Base-by-base conservation (phyloP, 2,329 filamentous ascomycete species). In the Pochonia chlamydosporia region DNA sequence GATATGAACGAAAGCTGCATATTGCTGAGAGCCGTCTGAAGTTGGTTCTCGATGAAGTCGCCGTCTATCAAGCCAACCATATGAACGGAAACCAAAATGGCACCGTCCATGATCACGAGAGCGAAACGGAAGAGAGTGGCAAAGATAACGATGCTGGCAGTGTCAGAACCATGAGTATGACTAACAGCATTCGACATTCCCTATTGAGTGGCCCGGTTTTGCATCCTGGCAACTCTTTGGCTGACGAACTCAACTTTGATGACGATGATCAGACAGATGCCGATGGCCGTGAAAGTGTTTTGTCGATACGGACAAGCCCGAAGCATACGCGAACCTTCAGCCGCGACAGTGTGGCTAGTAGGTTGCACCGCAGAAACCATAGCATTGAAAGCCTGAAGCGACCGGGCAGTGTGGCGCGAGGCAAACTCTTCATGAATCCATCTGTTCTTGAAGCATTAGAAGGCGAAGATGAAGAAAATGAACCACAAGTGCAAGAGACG, bases 11-110 rank as follows among this genome's bases (percentile, higher is more conserved):
- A 48, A 89, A 87, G 56, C 71, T 96, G 13, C 91, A 97, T 63
- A 78, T 96, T n/a, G 87, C 90, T 2, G 93, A 99, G 68, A 87
- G 79, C 25, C 84, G 92, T 31, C 67, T 99, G 46, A 93, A 92
- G 63, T 76, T 81, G 10, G 79, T 99, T 10, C 74, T 99, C 39
- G 89, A 92, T 31, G 93, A 97, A 65, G 80, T 99, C 43, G 82
- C 83, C n/a, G 76, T 79, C 3, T 81, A 82, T 48, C 82, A 90
- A 57, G 75, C 75, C 37, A 72, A 72, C 3, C 76, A 79, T 41
- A 53, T 69, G 44, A 71, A 70, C 53, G 65, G 49, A 46, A 63
- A 51, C 52, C 67, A 73, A 21, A 59, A 62, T 24, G 60, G 59
- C 21, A 54, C 60, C 41, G 63, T 59, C 21, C 52, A 63, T 4